Base-by-base conservation (phyloP, 257 asterid species). In the Solanum piurae region DNA sequence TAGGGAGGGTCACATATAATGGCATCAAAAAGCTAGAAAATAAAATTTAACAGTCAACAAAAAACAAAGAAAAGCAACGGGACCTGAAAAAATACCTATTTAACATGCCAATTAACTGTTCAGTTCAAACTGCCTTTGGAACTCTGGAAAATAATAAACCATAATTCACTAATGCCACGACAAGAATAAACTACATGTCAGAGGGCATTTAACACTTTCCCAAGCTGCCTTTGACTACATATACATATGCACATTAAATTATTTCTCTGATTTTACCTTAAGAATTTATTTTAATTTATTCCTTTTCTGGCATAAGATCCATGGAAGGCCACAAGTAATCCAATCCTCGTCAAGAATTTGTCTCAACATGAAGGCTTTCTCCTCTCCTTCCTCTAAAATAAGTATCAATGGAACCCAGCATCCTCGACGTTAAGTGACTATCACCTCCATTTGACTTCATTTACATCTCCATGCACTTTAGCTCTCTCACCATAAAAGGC, bases 1-100 rank as follows among this genome's bases (percentile, higher is more conserved):
- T 97, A 97, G 27, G 99, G 99, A 77, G 99, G 99, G 60, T 97
- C 99, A 40, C 99, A 97, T 88, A 97, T 96, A 89, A 97, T 95
- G 86, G 99, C 99, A 92, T 97, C 98, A 86, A 97, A 95, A 69
- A 97, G 64, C 99, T 97, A 90, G 36, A 86, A 82, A 86, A 88
- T 84, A 85, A 25, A 12, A 71, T 3, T n/a, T 75, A 80, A 20
- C 88, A 74, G 87, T 11, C 58, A 44, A 46, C 64, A 79, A 38
- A 75, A 16, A 16, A 12, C 84, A 74, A 88, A 80, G 20, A 36
- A 23, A 80, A 20, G 31, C 31, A n/a, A 71, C 1, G 68, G 18
- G 49, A 79, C 31, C 44, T 68, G 2, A 37, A 74, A 44, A 25
- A 44, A 25, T 27, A 42, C 83, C 58, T 14, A 9, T 29, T 80